phyloP scores from a whole-genome alignment of 768 basidiomycete genomes.

The Tricholoma saponaceum region DNA sequence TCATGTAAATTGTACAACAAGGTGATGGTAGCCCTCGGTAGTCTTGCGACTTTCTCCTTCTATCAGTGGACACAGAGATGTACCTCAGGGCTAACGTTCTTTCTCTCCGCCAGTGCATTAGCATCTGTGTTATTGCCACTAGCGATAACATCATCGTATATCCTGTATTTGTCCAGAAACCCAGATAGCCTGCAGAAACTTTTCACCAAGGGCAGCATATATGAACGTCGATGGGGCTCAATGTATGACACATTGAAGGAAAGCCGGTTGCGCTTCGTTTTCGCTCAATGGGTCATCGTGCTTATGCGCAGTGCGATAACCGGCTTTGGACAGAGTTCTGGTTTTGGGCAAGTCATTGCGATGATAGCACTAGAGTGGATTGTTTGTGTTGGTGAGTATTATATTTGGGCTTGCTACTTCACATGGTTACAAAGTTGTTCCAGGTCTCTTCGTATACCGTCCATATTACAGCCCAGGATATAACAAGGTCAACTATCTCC shows the following conservation, averaged over 20 bases:
- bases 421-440: neutral
- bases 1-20: neutral
- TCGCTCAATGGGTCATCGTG: neutral
- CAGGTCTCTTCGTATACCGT: neutral
- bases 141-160: neutral
- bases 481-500: neutral
- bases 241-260: neutral
- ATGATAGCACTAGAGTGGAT: neutral
- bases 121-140: neutral
- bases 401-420: neutral
- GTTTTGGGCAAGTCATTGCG: neutral
- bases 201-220: neutral
- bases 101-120: neutral
- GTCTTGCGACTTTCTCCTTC: neutral
- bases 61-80: neutral
- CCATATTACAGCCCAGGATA: neutral
- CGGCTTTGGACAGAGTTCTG: neutral
- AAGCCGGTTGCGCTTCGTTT: neutral
- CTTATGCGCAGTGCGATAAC: neutral
- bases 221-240: neutral
- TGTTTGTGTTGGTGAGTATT: neutral
- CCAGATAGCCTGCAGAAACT: neutral
- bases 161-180: neutral
- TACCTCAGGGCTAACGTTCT: neutral
- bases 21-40: neutral